Base-by-base conservation (phyloP, 495 filamentous ascomycete species). In the Immersiella caudata region DNA sequence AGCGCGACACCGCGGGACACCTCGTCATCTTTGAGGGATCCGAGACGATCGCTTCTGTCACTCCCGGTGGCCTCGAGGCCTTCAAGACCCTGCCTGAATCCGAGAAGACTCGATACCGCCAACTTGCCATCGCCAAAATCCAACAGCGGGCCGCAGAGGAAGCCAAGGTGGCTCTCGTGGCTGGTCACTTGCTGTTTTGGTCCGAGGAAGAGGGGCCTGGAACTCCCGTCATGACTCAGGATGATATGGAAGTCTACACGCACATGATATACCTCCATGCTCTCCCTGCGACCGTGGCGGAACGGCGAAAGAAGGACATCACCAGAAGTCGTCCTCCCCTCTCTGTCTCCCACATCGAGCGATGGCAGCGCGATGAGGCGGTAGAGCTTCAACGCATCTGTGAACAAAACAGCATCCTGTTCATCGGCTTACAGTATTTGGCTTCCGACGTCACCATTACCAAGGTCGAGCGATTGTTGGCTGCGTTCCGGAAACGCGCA, bases 181-280 rank as follows among this genome's bases (percentile, higher is more conserved):
- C 85, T 26, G 87, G 88, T 21, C 87, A 90, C 70, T 83, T 80
- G 73, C 87, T 87, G 79, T 85, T 90, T 70, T 90, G 85, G 87
- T 18, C 71, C 4, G 79, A 83, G 55, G 77, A 76, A 6, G 73
- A 81, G 29, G 71, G 75, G 25, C 24, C 33, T 8, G 75, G 70
- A 65, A 33, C 67, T 0, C 16, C 64, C 24, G 81, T 87, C 2
- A 78, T 70, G 56, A 89, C 86, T 11, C 29, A 76, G 35, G 72
- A 67, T 24, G 88, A 90, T 71, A 55, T 84, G 21, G 51, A 82
- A 0, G 75, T 70, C 0, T 90, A 81, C 70, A 87, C 86, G 0
- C 88, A 91, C 69, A 86, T 91, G 21, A 52, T 91, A 6, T 90
- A 91, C 71, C 70, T 91, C 62, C 74, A 88, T 56, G 64, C 79